Base-by-base conservation (phyloP, 208 protist species). In the Crithidia acanthocephali region DNA sequence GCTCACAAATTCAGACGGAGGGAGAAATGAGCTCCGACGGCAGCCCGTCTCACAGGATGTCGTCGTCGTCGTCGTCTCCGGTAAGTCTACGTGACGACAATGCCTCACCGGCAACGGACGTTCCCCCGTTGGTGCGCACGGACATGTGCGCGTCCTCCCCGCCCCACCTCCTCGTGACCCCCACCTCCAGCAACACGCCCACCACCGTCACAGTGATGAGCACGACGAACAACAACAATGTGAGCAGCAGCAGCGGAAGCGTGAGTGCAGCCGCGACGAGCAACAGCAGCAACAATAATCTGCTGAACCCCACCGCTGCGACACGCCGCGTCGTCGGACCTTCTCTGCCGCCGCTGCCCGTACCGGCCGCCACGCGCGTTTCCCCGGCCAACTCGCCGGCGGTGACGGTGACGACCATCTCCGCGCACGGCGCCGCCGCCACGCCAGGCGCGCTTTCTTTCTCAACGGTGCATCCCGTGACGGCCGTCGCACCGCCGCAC, bases 111-210 rank as follows among this genome's bases (percentile, higher is more conserved):
- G 47, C 44, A 20, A 42, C 44, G 2, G 47, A 67, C 7, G 61
- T 45, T 0, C 61, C 61, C 10, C 61, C 61, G 44, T 47, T 67
- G 1, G 61, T 56, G 22, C 47, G n/a, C 47, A 53, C 61, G 3
- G 61, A 67, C 16, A 47, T 67, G 8, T 20, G 30, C 59, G 3
- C 18, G 27, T n/a, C 44, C 20, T 40, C 16, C 44, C 35, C 35
- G 35, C 35, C 35, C 11, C 35, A 40, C 8, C 35, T 40, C 5
- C 35, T 40, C 35, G 35, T 40, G 35, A 40, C 35, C 35, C 35
- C 35, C 5, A 40, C 35, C 11, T 13, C 35, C 35, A 40, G 8
- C 8, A 40, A 40, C 11, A 40, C 35, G 35, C 35, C 35, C 11
- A 40, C 35, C 35, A 5, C 35, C 35, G 35, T 40, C 35, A 40